Evolutionary conservation across 805 yeast genomes (phyloP).

Genomic region (Spathaspora sp.): DNA sequence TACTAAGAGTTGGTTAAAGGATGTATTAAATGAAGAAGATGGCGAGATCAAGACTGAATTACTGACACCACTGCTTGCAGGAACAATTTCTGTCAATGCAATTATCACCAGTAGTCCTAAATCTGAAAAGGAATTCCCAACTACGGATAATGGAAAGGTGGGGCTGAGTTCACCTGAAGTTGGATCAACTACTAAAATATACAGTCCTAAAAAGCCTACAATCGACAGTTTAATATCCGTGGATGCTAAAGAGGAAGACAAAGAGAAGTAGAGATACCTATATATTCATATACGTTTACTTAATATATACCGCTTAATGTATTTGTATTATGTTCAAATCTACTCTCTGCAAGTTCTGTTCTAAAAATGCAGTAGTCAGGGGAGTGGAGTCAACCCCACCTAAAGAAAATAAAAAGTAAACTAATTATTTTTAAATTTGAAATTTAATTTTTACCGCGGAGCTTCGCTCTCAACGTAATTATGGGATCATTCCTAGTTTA

Average conservation of each 20-base stretch:
- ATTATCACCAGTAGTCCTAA: background rate
- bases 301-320: background rate
- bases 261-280: background rate
- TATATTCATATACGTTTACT: background rate
- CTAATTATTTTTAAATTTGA: no score
- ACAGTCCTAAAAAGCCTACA: background rate
- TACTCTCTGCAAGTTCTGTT: no score
- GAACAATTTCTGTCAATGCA: background rate
- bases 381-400: background rate
- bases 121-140: background rate
- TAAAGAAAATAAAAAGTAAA: background rate
- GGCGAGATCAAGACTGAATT: background rate
- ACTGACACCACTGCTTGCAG: background rate
- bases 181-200: background rate
- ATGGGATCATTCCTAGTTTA: no score
- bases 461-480: background rate
- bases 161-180: background rate
- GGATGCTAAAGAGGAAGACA: background rate
- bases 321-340: no score
- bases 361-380: background rate
- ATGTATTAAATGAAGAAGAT: constrained; percentile 23
- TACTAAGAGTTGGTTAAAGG: constrained; percentile 21
- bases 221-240: background rate
- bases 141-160: background rate
- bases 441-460: no score